These are phyloP conservation scores for Vitis hybrid DNA, from an alignment of 177 flowering plant genomes.

Conservation along the genomic window DNA sequence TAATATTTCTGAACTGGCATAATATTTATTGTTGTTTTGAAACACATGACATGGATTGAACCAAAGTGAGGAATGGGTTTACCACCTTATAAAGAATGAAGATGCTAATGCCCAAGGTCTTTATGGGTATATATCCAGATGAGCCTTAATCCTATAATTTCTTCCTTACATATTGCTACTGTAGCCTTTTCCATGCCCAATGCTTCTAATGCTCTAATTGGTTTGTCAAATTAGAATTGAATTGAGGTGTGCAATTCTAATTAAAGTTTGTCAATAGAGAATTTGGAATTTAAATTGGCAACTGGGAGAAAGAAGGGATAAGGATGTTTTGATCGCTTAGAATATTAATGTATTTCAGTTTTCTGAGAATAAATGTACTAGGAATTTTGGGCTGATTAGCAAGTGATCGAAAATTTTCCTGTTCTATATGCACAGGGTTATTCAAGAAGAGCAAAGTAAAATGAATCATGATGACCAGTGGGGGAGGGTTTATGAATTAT, in stretches of 20 bases:
- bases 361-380: not conserved
- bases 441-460: not conserved
- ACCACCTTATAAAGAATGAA: not conserved
- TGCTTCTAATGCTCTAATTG: not conserved
- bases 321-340: not conserved
- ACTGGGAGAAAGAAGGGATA: not conserved
- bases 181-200: not conserved
- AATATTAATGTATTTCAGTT: not conserved
- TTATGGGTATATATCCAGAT: not conserved
- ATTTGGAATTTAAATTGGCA: not conserved
- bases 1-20: slow-evolving; percentile 31
- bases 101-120: not conserved
- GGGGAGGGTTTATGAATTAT: too few species aligned
- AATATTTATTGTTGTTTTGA: not conserved
- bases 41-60: not conserved
- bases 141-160: not conserved
- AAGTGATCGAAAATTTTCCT: not conserved
- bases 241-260: not conserved
- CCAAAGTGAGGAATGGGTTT: not conserved
- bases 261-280: not conserved
- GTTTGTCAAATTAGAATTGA: not conserved
- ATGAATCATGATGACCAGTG: not conserved
- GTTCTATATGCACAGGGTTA: not conserved
- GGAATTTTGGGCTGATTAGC: not conserved
- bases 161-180: not conserved